Base-by-base conservation (phyloP, 345 rosid species). In the Linum usitatissimum region DNA sequence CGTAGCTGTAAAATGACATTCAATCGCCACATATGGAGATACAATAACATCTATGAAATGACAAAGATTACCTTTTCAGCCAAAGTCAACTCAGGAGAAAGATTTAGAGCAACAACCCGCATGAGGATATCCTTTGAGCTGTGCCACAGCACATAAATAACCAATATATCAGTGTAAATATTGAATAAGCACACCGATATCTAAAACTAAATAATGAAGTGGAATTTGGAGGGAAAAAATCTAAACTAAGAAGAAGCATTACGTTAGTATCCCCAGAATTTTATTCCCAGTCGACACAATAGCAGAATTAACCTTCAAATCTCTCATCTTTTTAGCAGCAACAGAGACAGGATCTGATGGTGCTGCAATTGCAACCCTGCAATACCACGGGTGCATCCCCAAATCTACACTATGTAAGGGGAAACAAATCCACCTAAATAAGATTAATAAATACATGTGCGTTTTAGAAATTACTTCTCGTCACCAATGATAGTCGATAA, bases 61-160 rank as follows among this genome's bases (percentile, higher is more conserved):
- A 34, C 20, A 4, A 18, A 7, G 53, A 64, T 66, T 28, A 87
- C 95, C 88, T 90, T 94, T 79, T 94, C 99, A 18, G 90, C 93
- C 39, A 73, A 76, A 70, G 99, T 94, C 62, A 79, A 62, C 53
- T 84, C 97, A 6, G 99, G 96, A 67, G 99, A 86, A 57, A 90
- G 80, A 70, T 88, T 94, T 59, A 86, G 97, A 1, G 99, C 97
- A 63, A 94, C 99, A 48, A 90, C 99, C 53, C 97, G 89, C 93
- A 90, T 84, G 2, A 94, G 95, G 65, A 94, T 83, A 80, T 94
- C 99, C 75, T 90, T 94, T 3, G 99, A 94, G 65, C 95, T 87
- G 81, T 78, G 77, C 38, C 20, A 34, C 21, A 70, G 30, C 20
- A 68, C 48, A 64, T 53, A 61, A 68, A 60, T 6, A 9, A 18